phyloP scores from a whole-genome alignment of 768 basidiomycete species.

The Boletus coccyginus region DNA sequence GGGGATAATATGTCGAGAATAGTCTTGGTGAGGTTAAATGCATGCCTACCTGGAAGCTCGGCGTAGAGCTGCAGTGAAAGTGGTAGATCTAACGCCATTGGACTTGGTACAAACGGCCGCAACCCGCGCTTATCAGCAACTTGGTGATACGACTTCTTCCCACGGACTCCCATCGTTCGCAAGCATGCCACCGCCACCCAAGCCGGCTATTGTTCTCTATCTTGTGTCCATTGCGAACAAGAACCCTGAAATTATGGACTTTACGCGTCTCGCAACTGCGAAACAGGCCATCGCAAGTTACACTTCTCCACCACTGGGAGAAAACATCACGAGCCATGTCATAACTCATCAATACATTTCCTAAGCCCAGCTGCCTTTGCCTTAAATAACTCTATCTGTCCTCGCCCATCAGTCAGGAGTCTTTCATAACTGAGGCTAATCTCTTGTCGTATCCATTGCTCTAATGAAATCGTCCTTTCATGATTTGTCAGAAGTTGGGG shows the following conservation, averaged over 20 bases:
- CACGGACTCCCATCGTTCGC: too few species aligned
- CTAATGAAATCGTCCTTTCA: slow-evolving; percentile 76
- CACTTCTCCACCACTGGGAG: too few species aligned
- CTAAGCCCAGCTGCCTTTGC: slow-evolving; percentile 41
- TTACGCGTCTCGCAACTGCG: too few species aligned
- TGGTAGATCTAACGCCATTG: slow-evolving; percentile 20
- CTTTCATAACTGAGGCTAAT: slow-evolving; percentile 65
- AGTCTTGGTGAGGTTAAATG: neutral
- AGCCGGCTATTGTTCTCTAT: too few species aligned
- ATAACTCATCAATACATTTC: slow-evolving; percentile 35
- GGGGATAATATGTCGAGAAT: neutral
- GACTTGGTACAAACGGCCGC: neutral
- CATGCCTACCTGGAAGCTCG: slow-evolving; percentile 23
- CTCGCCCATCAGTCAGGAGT: slow-evolving; percentile 50
- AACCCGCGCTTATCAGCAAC: too few species aligned
- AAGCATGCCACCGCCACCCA: too few species aligned
- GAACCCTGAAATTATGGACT: too few species aligned
- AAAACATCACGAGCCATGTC: neutral
- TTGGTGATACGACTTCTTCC: too few species aligned
- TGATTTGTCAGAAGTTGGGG: slow-evolving; percentile 33
- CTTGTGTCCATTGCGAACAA: too few species aligned
- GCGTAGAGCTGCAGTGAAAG: slow-evolving; percentile 19
- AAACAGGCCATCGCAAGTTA: too few species aligned
- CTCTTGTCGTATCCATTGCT: slow-evolving; percentile 80
- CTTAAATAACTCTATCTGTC: slow-evolving; percentile 48